Evolutionary conservation across 2,329 filamentous ascomycete species (phyloP).

Genomic region (Fusarium nematophilum): DNA sequence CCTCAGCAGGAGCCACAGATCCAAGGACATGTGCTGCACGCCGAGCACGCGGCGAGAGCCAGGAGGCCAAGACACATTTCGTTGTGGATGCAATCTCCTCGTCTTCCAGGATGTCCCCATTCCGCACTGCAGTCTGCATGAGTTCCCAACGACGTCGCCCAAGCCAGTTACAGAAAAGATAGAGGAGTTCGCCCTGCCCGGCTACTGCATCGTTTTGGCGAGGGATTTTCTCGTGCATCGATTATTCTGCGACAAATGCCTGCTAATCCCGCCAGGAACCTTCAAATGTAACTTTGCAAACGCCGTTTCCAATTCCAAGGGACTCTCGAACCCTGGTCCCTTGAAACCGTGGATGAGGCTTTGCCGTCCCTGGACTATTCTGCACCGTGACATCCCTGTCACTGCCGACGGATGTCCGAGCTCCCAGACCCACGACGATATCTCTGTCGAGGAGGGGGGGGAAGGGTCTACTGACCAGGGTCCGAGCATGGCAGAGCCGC

Average conservation of each 20-base stretch:
- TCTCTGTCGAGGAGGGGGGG: constrained; percentile 20
- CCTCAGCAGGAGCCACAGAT: neutral
- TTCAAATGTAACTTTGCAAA: constrained; percentile 13
- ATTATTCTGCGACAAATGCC: neutral
- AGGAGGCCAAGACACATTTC: neutral
- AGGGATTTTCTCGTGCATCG: constrained; percentile 8
- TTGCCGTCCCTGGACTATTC: constrained; percentile 16
- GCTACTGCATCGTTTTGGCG: neutral
- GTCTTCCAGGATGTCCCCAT: constrained; percentile 3
- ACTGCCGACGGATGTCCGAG: constrained; percentile 35
- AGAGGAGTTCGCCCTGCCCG: constrained; percentile 3
- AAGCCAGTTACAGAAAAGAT: constrained; percentile 6
- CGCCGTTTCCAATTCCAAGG: constrained; percentile 15
- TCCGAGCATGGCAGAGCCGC: constrained; percentile 3
- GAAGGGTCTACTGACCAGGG: constrained; percentile 26
- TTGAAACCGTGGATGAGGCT: constrained; percentile 1
- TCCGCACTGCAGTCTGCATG: constrained; percentile 3
- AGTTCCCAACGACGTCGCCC: constrained; percentile 5
- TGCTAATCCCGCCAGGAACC: constrained; percentile 16
- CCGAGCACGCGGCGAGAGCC: constrained; percentile 3
- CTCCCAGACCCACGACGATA: constrained; percentile 33
- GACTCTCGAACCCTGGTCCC: constrained; percentile 10
- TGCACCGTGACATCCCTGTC: constrained; percentile 30
- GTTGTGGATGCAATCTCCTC: neutral
- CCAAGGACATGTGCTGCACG: neutral